Evolutionary conservation across 805 yeast genomes (phyloP).

Genomic region (Metschnikowia santaceciliae): DNA sequence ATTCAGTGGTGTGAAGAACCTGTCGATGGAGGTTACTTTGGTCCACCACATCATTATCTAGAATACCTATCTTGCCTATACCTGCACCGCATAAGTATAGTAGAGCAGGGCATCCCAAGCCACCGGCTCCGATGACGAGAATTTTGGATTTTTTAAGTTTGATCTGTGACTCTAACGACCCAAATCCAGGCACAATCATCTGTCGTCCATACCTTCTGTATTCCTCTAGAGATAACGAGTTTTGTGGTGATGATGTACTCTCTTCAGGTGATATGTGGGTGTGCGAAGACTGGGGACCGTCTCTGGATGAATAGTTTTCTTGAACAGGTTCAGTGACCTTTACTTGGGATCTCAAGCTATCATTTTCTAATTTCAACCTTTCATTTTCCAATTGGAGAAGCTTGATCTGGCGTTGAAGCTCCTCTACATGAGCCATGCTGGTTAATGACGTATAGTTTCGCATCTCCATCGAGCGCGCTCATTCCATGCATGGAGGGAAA

Average conservation of each 20-base stretch:
- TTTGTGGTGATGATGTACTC: background rate
- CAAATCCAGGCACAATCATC: conserved; percentile 84
- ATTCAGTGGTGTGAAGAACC: conserved; percentile 64
- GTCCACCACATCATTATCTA: conserved; percentile 85
- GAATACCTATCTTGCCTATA: conserved; percentile 76
- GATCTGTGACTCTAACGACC: conserved; percentile 49
- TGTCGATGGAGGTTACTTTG: conserved; percentile 86
- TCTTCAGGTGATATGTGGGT: too few relatives aligned
- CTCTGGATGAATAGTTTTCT: background rate
- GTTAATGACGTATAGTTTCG: background rate
- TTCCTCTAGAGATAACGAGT: conserved; percentile 51
- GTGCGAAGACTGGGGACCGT: too few relatives aligned
- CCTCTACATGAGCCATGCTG: conserved; percentile 12
- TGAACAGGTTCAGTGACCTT: background rate
- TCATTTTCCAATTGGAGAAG: conserved; percentile 21
- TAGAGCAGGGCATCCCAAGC: conserved; percentile 89
- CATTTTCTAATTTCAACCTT: background rate
- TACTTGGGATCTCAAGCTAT: conserved; percentile 13
- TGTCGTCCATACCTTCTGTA: conserved; percentile 88
- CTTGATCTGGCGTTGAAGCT: conserved; percentile 22
- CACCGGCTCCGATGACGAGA: conserved; percentile 93
- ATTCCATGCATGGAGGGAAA: too few relatives aligned
- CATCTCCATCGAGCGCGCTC: background rate
- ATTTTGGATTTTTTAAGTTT: conserved; percentile 55
- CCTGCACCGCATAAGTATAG: conserved; percentile 87